Evolutionary conservation across 2,329 filamentous ascomycete species (phyloP), one percentile per base, ranked within the genome.

Genomic region (Tolypocladium ovalisporum): DNA sequence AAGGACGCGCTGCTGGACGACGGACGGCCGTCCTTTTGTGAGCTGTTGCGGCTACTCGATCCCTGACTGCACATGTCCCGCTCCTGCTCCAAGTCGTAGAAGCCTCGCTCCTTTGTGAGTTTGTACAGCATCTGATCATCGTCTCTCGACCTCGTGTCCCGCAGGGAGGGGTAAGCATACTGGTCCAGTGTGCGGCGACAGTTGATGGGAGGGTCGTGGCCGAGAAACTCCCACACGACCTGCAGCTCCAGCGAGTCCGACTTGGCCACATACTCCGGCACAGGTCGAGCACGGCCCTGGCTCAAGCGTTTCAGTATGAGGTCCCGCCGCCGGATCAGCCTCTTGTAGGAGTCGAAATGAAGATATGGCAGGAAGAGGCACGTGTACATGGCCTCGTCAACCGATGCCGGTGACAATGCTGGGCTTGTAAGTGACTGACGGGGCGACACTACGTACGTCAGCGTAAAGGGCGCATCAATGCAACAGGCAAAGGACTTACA

Each of bases 41-140:
- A 68, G 0, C 60, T 62, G 8, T 63, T 60, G 22, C 66, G 62
- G 7, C 63, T 67, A 34, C 65, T 68, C 0, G 71, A 72, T 10
- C 62, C 63, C 40, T 71, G 68, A 1, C 62, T 64, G 44, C 64
- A 63, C 10, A 71, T 54, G 5, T 62, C 63, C 2, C 62, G 61
- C 3, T 63, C 60, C 0, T 67, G 63, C 6, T 67, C 57, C 0
- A 65, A 63, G 0, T 60, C 35, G 3, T 56, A 51, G 15, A 63
- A 64, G 1, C 62, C 57, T 2, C 76, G 68, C 57, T 79, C 72
- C 62, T 82, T 84, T 2, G 82, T 84, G 2, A 86, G 70, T 62
- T 87, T 87, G 67, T 86, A 87, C 8, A 87, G 69, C 80, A 87
- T 86, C 65, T 87, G 84, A 47, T 87, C 84, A 49, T 84, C 82